phyloP scores from a whole-genome alignment of 108 stramenopile species.

The Nitzschia putrida region DNA sequence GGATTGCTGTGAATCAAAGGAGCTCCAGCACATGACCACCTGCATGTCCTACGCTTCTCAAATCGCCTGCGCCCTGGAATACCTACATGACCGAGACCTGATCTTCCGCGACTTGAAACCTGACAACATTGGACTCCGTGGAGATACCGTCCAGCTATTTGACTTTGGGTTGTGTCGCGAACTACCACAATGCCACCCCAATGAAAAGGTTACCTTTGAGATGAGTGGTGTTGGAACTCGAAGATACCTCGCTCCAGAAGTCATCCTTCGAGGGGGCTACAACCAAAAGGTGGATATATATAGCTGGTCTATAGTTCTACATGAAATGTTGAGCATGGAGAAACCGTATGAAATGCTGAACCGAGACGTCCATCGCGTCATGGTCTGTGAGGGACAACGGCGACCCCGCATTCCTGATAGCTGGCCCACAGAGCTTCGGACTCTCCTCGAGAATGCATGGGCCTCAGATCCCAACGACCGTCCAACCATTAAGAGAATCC shows the following conservation, averaged over 20 bases:
- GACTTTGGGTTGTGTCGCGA: constrained; percentile 74
- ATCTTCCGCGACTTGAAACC: constrained; percentile 76
- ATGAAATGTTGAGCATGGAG: constrained; percentile 46
- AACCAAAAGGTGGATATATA: constrained; percentile 53
- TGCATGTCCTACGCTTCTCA: constrained; percentile 36
- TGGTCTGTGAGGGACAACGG: constrained; percentile 37
- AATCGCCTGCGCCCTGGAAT: constrained; percentile 63
- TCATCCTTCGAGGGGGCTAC: constrained; percentile 31
- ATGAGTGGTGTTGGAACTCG: constrained; percentile 50
- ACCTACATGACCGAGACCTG: constrained; percentile 61
- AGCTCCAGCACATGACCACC: background rate
- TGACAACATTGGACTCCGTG: constrained; percentile 66
- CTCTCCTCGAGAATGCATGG: constrained; percentile 22
- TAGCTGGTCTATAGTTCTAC: constrained; percentile 45
- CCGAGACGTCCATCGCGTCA: constrained; percentile 5
- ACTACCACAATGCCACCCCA: constrained; percentile 21
- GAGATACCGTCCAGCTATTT: constrained; percentile 54
- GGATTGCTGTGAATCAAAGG: constrained; percentile 1
- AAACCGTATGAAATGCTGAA: constrained; percentile 47
- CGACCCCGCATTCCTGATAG: constrained; percentile 29
- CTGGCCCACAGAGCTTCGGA: constrained; percentile 35
- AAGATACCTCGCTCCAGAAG: constrained; percentile 43
- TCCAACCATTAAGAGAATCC: constrained; percentile 18
- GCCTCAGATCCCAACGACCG: constrained; percentile 10
- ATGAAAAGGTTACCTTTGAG: constrained; percentile 40